These are phyloP conservation scores for Diaporthe ampelina DNA, from an alignment of 2,329 filamentous ascomycete species.

Conservation along the genomic window DNA sequence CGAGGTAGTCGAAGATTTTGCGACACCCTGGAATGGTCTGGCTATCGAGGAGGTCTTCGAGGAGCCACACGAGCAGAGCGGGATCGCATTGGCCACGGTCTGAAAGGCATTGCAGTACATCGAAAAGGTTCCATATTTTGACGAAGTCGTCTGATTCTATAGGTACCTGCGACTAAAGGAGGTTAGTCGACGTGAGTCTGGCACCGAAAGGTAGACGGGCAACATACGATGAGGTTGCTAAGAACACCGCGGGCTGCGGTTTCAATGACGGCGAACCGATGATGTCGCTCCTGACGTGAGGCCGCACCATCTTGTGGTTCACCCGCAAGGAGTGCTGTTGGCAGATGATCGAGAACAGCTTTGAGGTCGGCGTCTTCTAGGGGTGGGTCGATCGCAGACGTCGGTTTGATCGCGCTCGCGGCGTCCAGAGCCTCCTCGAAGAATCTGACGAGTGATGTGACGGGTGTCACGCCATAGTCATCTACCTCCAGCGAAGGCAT, in stretches of 20 bases:
- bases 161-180: constrained; percentile 74
- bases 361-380: constrained; percentile 78
- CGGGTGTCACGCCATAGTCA: constrained; percentile 65
- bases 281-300: constrained; percentile 51
- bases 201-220: constrained; percentile 18
- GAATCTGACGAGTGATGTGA: constrained; percentile 66
- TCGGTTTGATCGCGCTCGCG: constrained; percentile 71
- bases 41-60: constrained; percentile 95
- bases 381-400: constrained; percentile 77
- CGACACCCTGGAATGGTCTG: constrained; percentile 94
- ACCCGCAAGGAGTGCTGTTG: constrained; percentile 48
- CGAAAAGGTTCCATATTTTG: constrained; percentile 92
- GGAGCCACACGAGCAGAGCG: constrained; percentile 87
- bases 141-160: constrained; percentile 86
- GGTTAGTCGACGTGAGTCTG: constrained; percentile 50
- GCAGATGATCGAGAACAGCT: constrained; percentile 58
- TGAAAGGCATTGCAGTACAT: constrained; percentile 89
- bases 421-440: constrained; percentile 70
- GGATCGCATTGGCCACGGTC: constrained; percentile 85
- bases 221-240: constrained; percentile 80
- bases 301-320: constrained; percentile 50
- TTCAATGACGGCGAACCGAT: constrained; percentile 81
- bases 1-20: constrained; percentile 93
- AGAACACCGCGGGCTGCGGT: constrained; percentile 87
- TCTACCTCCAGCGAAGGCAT: constrained; percentile 65